These are phyloP conservation scores for Scutellaria barbata DNA, from an alignment of 257 asterid genomes.

Conservation along the genomic window DNA sequence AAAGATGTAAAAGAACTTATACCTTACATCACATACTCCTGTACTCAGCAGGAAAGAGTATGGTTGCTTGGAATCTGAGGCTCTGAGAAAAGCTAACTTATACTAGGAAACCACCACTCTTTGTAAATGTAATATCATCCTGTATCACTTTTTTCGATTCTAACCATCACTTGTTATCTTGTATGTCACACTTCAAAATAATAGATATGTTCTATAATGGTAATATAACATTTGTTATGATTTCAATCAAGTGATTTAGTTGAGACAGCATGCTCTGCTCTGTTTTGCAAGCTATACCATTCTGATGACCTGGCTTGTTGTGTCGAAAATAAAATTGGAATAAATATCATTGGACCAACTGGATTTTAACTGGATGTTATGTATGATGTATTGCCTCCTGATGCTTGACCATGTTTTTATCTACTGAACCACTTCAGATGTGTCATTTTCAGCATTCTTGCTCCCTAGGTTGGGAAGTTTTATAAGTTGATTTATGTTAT, in stretches of 20 bases:
- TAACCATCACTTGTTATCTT: neutral
- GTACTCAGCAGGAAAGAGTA: neutral
- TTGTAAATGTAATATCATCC: neutral
- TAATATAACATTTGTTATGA: neutral
- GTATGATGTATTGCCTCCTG: neutral
- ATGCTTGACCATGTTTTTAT: neutral
- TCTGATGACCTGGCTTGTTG: constrained; percentile 14
- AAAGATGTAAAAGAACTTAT: constrained; percentile 11
- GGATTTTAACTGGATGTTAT: neutral
- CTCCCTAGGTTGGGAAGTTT: constrained; percentile 26
- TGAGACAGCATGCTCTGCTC: neutral
- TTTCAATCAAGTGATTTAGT: constrained; percentile 28
- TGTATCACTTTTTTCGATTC: neutral
- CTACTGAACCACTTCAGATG: constrained; percentile 32
- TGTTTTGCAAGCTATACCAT: constrained; percentile 8
- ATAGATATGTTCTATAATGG: constrained; percentile 7
- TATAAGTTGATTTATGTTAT: constrained; percentile 36
- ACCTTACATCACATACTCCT: neutral
- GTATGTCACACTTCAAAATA: neutral
- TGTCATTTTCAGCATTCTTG: constrained; percentile 3
- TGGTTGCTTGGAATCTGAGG: neutral
- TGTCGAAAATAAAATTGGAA: constrained; percentile 13
- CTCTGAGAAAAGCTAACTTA: constrained; percentile 6
- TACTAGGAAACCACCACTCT: neutral
- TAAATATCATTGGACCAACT: constrained; percentile 13